Evolutionary conservation across 805 yeast species (phyloP).

Genomic region (Limtongia smithiae): DNA sequence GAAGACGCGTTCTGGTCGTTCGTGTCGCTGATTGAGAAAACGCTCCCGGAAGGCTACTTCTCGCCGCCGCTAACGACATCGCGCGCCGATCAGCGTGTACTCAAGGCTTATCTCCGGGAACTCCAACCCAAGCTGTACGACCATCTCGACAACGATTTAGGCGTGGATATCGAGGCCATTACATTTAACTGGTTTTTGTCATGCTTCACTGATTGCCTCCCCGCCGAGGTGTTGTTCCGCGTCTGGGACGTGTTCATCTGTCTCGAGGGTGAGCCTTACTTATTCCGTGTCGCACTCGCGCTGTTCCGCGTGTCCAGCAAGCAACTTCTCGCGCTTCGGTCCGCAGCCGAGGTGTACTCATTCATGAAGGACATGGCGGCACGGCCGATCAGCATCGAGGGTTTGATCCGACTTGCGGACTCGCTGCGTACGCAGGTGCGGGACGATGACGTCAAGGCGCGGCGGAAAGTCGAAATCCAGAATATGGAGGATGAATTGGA

Average conservation of each 20-base stretch:
- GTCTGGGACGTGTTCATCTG: slow-evolving; percentile 50
- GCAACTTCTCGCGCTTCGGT: slow-evolving; percentile 28
- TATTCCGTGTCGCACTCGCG: slow-evolving; percentile 38
- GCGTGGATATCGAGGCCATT: slow-evolving; percentile 48
- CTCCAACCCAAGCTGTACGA: slow-evolving; percentile 42
- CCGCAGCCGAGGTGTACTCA: slow-evolving; percentile 36
- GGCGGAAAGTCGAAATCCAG: slow-evolving; percentile 26
- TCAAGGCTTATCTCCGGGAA: slow-evolving; percentile 40
- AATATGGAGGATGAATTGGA: slow-evolving; percentile 30
- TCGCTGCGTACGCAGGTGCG: slow-evolving; percentile 27
- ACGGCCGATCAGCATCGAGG: slow-evolving; percentile 34
- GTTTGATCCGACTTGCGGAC: slow-evolving; percentile 32
- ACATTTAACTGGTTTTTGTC: slow-evolving; percentile 58
- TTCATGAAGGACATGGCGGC: slow-evolving; percentile 35
- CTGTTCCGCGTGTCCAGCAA: slow-evolving; percentile 34
- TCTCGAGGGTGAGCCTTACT: slow-evolving; percentile 40
- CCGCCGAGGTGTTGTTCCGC: slow-evolving; percentile 50
- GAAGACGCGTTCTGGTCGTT: slow-evolving; percentile 55
- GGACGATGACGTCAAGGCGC: slow-evolving; percentile 29
- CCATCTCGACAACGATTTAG: slow-evolving; percentile 39
- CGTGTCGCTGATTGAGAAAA: slow-evolving; percentile 47
- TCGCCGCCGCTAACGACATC: slow-evolving; percentile 39
- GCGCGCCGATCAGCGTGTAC: slow-evolving; percentile 42
- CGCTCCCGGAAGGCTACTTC: slow-evolving; percentile 47
- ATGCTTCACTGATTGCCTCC: slow-evolving; percentile 50